Evolutionary conservation across 768 basidiomycete genomes (phyloP), one percentile per base, ranked within the genome.

Genomic region (Paxillus involutus): DNA sequence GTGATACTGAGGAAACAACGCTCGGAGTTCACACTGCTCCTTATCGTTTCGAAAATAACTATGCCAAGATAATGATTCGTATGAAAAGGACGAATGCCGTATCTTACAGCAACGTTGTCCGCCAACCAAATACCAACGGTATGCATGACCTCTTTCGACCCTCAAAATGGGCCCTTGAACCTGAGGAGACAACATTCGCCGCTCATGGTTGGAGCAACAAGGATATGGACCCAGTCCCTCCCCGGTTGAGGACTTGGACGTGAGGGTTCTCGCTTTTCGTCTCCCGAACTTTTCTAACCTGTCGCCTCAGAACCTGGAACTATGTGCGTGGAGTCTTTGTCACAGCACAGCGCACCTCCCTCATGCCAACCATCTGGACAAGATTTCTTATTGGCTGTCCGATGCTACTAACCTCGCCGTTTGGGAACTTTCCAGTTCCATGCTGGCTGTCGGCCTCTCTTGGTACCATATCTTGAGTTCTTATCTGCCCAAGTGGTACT

Each of bases 211-310:
- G 86, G 85, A 77, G 73, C 58, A 91, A 91, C 70, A 80, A 80
- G 60, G 88, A 89, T 63, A 88, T 89, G 83, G 88, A 89, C 58
- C 87, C 88, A 6, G 86, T 89, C 11, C 84, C 85, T 39, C 77
- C 71, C 0, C 68, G 81, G 24, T 62, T 76, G 49, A 73, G 88
- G 52, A 90, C 86, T 6, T 91, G 89, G 89, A 75, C 78, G 36
- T 66, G 53, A 61, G 66, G 57, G 29, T 13, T 6, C 8, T n/a
- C 3, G 32, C 8, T 19, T 26, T 26, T 19, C 24, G 3, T 7
- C 9, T 12, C 26, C 3, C 26, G 4, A 1, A 10, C 32, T 44
- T 53, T 19, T 29, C 52, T n/a, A 51, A 30, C 14, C 12, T 9
- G n/a, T n/a, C 32, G 9, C 42, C 12, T 9, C 41, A 68, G 67